Base-by-base conservation (phyloP, 2,329 filamentous ascomycete species). In the Aspergillus niger region DNA sequence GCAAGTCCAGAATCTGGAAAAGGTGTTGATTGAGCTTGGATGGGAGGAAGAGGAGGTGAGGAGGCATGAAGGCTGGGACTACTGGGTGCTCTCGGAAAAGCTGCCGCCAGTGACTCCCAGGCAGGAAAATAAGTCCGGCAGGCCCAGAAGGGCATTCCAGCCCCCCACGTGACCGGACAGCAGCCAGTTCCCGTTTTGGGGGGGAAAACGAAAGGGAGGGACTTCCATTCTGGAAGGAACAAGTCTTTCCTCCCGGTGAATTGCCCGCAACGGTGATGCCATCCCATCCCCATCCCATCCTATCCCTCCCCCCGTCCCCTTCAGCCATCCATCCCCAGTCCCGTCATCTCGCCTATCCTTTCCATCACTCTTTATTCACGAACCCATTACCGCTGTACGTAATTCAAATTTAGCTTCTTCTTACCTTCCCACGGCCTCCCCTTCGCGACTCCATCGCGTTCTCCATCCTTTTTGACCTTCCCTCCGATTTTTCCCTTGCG, bases 401-500 rank as follows among this genome's bases (percentile, higher is more conserved):
- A 39, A 28, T 22, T 32, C 50, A 43, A 30, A 22, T 36, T 30
- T 28, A 47, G 28, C 36, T 13, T 20, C 11, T 20, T 32, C 58
- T 61, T 61, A 11, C 28, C 36, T 10, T 30, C 28, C 50, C 32
- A 44, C 24, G 17, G 22, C 49, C 54, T 43, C 28, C 11, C 39
- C 39, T 36, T 22, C 39, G 30, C 24, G 28, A 59, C 57, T 59
- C 56, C 39, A 49, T 63, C 55, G 55, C 51, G 48, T 41, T 48
- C 44, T 44, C 41, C 56, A 38, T 39, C 22, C 43, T 50, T 30
- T 51, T 47, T 41, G 57, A 49, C 47, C 57, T 36, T 50, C 39
- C 52, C 57, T 39, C 44, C 50, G 38, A 39, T 28, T 58, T 57
- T 59, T 52, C 20, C 30, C 30, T 55, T 61, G 58, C 52, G 50